Base-by-base conservation (phyloP, 2,329 filamentous ascomycete genomes). In the Talaromyces sp. region DNA sequence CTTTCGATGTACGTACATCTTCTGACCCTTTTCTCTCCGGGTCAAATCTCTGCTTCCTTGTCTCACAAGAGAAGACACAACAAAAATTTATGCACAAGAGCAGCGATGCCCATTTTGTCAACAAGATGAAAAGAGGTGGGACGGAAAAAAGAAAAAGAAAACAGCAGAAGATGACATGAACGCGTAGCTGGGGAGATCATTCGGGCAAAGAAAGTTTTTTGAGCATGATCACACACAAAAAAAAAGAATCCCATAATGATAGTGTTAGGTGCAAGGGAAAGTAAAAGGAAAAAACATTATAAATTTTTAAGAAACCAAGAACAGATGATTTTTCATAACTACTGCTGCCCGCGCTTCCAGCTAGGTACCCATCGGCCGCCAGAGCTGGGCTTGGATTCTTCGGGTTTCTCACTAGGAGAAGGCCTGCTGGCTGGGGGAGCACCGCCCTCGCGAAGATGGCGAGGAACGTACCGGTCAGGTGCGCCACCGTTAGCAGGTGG, bases 281-380 rank as follows among this genome's bases (percentile, higher is more conserved):
- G 26, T 27, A 32, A 21, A 14, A 32, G 21, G 2, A 6, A 21
- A 43, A 21, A 56, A 29, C 27, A 51, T 32, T 49, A 56, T 41
- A 49, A 56, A 32, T 50, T 46, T 58, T 58, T 58, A 38, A 11
- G n/a, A 17, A 43, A 54, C 19, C 29, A 13, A 55, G 56, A 58
- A 55, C 21, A 4, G 49, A 55, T n/a, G 56, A 21, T 26, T 55
- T n/a, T 38, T 19, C 14, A 55, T 43, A 46, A 61, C 41, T 73
- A 71, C 66, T 74, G 70, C 54, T 65, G 69, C 55, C 59, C 52
- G 19, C 60, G 73, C 68, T 71, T 75, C 71, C 70, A 75, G 54
- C 67, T 67, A 32, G 73, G 73, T 17, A 75, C 73, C 73, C 73
- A 76, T 64, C 71, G 73, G 29, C 55, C 53, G n/a, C 53, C 60